Base-by-base conservation (phyloP, 2,329 filamentous ascomycete species). In the Diaporthe vexans region DNA sequence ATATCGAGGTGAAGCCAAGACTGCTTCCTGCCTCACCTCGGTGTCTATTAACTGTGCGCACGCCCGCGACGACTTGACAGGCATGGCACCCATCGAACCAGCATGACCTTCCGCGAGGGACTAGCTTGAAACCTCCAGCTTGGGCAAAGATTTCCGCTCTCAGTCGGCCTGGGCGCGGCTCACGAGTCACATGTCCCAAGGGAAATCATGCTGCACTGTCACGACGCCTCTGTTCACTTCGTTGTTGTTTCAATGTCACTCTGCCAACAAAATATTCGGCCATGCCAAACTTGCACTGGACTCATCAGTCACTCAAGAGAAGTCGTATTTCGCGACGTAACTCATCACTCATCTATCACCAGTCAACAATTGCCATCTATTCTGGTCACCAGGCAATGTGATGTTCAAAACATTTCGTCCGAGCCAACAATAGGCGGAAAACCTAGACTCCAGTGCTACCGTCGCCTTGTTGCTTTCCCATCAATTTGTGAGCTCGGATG, bases 401-500 rank as follows among this genome's bases (percentile, higher is more conserved):
- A 13, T 24, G 11, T 21, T 52, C 29, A 51, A n/a, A 67, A 26
- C 21, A 11, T 35, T 3, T 9, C 61, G 15, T 37, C 61, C 3
- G 19, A 35, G 24, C 21, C 11, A 35, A 29, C 4, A 37, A 21
- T 19, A 4, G 13, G 46, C 35, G 13, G 51, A 9, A 9, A n/a
- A 17, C 21, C 43, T 67, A 67, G 21, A 4, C 1, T 35, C 29
- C 29, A 37, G 10, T 8, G 17, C 15, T 26, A 6, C 29, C 46
- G 15, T 26, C 29, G 33, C 17, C 21, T 26, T 37, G 8, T 21
- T 33, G 37, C 29, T 51, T 67, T 10, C 61, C 61, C 61, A 67
- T 67, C 46, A 67, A n/a, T 43, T 52, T 37, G 61, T 67, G 61
- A 17, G 61, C 61, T 37, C 61, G 61, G 46, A 37, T 37, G 61